Percentiles rank a stretch among this genome's conserved stretches.
Evolutionary conservation across 164 flowering plant genomes (phyloP).

Genomic region (Amborella trichopoda): DNA sequence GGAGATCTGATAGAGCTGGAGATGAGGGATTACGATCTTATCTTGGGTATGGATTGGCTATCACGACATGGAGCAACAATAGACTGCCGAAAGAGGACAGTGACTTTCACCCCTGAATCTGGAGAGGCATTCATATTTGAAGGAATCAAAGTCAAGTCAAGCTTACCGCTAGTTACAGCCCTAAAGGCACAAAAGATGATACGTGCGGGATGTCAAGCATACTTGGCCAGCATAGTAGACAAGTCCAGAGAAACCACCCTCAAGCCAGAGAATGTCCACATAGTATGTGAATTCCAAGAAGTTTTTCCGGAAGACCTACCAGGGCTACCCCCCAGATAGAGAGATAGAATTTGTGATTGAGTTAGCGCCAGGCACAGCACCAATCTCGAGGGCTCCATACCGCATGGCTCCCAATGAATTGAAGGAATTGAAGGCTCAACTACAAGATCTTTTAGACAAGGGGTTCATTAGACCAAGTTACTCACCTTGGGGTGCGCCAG

Average conservation of each 20-base stretch:
- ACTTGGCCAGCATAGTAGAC: too few relatives aligned
- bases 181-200: not conserved
- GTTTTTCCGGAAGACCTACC: not conserved
- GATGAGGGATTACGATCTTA: not conserved
- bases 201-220: too few relatives aligned
- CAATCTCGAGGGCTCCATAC: not conserved
- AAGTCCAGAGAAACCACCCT: not conserved
- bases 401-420: not conserved
- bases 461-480: not conserved
- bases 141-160: not conserved
- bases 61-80: not conserved
- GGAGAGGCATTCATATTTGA: not conserved
- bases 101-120: not conserved
- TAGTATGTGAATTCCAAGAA: not conserved
- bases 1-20: not conserved
- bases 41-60: not conserved
- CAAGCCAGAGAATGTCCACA: not conserved
- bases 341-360: not conserved
- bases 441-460: not conserved
- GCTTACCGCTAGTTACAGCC: not conserved
- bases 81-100: not conserved
- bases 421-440: not conserved
- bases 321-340: not conserved
- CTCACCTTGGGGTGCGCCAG: not conserved
- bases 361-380: not conserved